phyloP scores from a whole-genome alignment of 352 stramenopile species.

The Discostella stelligera region DNA sequence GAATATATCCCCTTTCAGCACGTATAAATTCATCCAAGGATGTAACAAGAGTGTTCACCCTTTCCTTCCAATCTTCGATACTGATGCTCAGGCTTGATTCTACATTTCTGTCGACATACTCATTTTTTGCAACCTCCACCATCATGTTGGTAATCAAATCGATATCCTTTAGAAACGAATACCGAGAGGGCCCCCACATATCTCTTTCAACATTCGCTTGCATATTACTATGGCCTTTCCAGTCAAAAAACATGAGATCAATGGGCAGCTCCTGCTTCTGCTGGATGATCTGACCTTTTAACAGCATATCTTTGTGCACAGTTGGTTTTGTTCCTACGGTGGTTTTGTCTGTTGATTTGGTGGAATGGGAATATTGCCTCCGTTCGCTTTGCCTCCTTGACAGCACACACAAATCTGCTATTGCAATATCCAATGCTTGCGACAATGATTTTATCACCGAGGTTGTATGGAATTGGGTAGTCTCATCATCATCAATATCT shows the following conservation, averaged over 20 bases:
- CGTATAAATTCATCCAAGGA: conserved; percentile 38
- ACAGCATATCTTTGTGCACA: background rate
- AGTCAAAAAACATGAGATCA: conserved; percentile 44
- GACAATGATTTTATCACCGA: conserved; percentile 33
- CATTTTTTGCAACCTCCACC: background rate
- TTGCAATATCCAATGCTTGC: conserved; percentile 33
- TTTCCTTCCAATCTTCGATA: conserved; percentile 41
- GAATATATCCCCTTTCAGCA: background rate
- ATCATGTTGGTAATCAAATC: conserved; percentile 20
- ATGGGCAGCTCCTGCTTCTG: background rate
- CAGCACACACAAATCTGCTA: conserved; percentile 26
- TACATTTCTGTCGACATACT: background rate
- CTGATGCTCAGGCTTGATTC: background rate
- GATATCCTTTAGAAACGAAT: conserved; percentile 46
- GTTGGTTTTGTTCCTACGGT: background rate
- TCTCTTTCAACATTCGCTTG: conserved; percentile 8
- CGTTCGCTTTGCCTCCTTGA: conserved; percentile 11
- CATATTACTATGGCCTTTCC: conserved; percentile 18
- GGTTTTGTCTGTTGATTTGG: background rate
- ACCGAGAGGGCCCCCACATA: conserved; percentile 41
- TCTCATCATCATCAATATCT: conserved; percentile 1
- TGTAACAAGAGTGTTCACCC: conserved; percentile 32
- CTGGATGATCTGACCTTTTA: background rate
- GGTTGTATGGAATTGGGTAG: background rate
- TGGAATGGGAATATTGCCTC: background rate